Evolutionary conservation across 2,329 filamentous ascomycete genomes (phyloP).

Genomic region (Pseudogymnoascus sp.): DNA sequence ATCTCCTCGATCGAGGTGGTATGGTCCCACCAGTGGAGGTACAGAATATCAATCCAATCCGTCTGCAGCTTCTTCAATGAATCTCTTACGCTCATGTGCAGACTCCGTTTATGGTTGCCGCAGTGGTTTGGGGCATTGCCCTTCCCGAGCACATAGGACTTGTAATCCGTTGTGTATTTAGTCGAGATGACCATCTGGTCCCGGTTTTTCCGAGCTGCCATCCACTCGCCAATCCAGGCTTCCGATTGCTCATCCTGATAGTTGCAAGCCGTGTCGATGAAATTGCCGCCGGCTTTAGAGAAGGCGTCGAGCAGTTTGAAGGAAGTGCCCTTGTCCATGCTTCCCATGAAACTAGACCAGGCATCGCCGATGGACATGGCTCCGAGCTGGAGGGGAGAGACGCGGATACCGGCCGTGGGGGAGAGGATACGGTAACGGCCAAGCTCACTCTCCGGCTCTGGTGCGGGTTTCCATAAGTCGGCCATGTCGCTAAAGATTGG

Average conservation of each 20-base stretch:
- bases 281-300: constrained; percentile 52
- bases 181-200: constrained; percentile 66
- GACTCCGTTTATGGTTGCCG: constrained; percentile 55
- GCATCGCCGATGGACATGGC: constrained; percentile 56
- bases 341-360: constrained; percentile 41
- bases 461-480: constrained; percentile 31
- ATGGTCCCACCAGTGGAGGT: constrained; percentile 37
- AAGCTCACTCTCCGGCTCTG: constrained; percentile 50
- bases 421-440: constrained; percentile 58
- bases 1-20: constrained; percentile 54
- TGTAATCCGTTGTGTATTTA: constrained; percentile 56
- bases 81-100: constrained; percentile 45
- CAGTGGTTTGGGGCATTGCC: constrained; percentile 44
- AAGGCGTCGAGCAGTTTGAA: constrained; percentile 52
- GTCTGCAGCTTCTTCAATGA: constrained; percentile 55
- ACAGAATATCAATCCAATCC: constrained; percentile 57
- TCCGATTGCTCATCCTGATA: constrained; percentile 55
- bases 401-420: constrained; percentile 54
- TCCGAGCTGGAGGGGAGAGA: constrained; percentile 58
- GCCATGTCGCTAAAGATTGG: background rate
- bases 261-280: constrained; percentile 55
- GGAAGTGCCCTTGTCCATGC: constrained; percentile 43
- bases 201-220: constrained; percentile 53
- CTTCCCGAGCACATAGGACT: constrained; percentile 29
- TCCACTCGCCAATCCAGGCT: constrained; percentile 62